Conservation (phyloP, 2,329 filamentous ascomycete genomes). For the Pseudogymnoascus sp. region DNA sequence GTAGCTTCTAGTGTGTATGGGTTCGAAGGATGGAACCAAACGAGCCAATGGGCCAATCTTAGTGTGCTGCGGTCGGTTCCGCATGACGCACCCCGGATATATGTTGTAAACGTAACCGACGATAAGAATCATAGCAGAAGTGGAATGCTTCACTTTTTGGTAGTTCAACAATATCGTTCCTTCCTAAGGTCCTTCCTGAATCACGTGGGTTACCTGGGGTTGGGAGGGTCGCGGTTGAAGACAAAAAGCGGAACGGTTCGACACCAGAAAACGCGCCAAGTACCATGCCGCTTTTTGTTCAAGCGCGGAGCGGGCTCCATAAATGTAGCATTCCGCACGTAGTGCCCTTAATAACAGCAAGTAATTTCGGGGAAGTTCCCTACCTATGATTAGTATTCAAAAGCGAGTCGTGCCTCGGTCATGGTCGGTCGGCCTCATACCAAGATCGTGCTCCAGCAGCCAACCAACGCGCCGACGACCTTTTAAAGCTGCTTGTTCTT, state of each 20-base stretch:
- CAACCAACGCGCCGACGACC: not conserved
- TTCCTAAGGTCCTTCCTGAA: not conserved
- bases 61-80: not conserved
- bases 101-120: not conserved
- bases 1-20: not conserved
- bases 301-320: not conserved
- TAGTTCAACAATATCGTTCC: not conserved
- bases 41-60: not conserved
- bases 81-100: not conserved
- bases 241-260: not conserved
- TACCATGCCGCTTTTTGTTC: not conserved
- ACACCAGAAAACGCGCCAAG: not conserved
- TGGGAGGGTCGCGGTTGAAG: no score
- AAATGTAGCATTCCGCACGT: not conserved
- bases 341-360: not conserved
- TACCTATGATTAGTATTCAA: not conserved
- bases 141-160: not conserved
- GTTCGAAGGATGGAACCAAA: not conserved
- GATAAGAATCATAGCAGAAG: not conserved
- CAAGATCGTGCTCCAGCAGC: not conserved
- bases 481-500: not conserved
- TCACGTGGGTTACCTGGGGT: not conserved
- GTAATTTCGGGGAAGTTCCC: not conserved
- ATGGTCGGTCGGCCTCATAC: not conserved
- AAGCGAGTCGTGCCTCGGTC: not conserved